Percentiles rank a stretch among this genome's conserved stretches.
phyloP scores from a whole-genome alignment of 495 filamentous ascomycete genomes.

The Podospora pseudocomata region DNA sequence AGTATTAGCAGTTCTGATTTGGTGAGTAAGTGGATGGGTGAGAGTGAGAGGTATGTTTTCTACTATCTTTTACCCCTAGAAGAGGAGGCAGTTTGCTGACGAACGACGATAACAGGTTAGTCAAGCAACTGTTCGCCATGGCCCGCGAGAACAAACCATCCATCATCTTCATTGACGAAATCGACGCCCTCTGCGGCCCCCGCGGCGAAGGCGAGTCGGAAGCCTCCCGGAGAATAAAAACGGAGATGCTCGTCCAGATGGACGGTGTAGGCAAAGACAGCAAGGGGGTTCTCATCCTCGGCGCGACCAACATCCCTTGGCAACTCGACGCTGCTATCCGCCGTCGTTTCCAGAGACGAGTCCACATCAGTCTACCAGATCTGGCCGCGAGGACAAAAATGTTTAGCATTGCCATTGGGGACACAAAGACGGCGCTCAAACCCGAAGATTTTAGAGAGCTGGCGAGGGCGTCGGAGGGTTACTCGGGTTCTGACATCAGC shows the following conservation, averaged over 20 bases:
- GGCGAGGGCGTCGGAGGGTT: slow-evolving; percentile 81
- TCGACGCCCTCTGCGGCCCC: slow-evolving; percentile 94
- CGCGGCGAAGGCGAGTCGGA: slow-evolving; percentile 97
- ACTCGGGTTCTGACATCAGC: slow-evolving; percentile 92
- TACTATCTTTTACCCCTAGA: background rate
- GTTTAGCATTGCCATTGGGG: slow-evolving; percentile 92
- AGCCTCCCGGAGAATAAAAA: slow-evolving; percentile 95
- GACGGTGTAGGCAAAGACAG: slow-evolving; percentile 95
- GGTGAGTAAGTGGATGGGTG: slow-evolving; percentile 99
- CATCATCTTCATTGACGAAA: slow-evolving; percentile 99
- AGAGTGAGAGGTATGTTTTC: slow-evolving; percentile 78
- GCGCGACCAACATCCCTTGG: slow-evolving; percentile 98
- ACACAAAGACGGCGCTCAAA: slow-evolving; percentile 82
- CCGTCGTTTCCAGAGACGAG: slow-evolving; percentile 90
- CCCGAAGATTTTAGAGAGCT: slow-evolving; percentile 73
- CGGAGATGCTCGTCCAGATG: slow-evolving; percentile 98
- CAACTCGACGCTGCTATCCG: slow-evolving; percentile 98
- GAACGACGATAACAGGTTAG: slow-evolving; percentile 56
- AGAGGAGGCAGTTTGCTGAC: background rate
- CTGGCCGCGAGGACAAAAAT: slow-evolving; percentile 85
- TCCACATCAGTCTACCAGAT: slow-evolving; percentile 92
- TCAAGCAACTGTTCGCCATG: slow-evolving; percentile 97
- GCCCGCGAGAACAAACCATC: slow-evolving; percentile 96
- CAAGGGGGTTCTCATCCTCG: slow-evolving; percentile 87
- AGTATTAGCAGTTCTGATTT: slow-evolving; percentile 94